These are phyloP conservation scores for Pseudogymnoascus pannorum DNA, from an alignment of 2,329 filamentous ascomycete species.

Conservation along the genomic window DNA sequence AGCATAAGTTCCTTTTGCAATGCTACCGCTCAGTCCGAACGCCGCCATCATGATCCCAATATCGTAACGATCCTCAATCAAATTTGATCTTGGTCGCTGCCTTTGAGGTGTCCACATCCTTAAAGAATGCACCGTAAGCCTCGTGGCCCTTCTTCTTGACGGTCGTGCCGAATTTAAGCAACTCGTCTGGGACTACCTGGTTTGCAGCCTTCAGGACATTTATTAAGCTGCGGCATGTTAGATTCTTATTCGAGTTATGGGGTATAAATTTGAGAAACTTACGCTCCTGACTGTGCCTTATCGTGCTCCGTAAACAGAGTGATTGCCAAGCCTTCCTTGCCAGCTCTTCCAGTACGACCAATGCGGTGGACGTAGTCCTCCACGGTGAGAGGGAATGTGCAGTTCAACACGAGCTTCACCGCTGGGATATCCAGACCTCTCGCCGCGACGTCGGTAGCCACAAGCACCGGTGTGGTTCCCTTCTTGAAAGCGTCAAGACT, in stretches of 20 bases:
- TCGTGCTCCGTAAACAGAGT: constrained; percentile 95
- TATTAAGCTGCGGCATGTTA: constrained; percentile 54
- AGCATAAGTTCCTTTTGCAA: constrained; percentile 46
- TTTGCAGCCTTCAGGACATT: constrained; percentile 93
- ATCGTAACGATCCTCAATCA: constrained; percentile 43
- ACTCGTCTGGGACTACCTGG: constrained; percentile 79
- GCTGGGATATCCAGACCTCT: constrained; percentile 90
- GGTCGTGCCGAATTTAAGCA: constrained; percentile 93
- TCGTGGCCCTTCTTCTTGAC: constrained; percentile 99
- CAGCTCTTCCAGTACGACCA: constrained; percentile 87
- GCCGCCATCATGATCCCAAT: constrained; percentile 10
- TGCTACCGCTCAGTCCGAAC: constrained; percentile 36
- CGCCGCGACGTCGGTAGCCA: constrained; percentile 94
- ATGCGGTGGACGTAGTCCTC: constrained; percentile 98
- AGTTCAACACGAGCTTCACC: constrained; percentile 88
- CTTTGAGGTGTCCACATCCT: constrained; percentile 76
- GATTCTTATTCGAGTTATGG: background rate
- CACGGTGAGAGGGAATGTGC: constrained; percentile 74
- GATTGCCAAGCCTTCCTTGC: constrained; percentile 79
- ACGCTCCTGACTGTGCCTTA: constrained; percentile 84
- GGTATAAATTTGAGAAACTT: constrained; percentile 36
- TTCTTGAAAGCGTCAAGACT: constrained; percentile 88
- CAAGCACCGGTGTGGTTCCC: constrained; percentile 72
- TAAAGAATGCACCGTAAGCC: constrained; percentile 92
- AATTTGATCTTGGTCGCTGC: constrained; percentile 90